phyloP scores from a whole-genome alignment of 257 asterid genomes.

The Avicennia marina region DNA sequence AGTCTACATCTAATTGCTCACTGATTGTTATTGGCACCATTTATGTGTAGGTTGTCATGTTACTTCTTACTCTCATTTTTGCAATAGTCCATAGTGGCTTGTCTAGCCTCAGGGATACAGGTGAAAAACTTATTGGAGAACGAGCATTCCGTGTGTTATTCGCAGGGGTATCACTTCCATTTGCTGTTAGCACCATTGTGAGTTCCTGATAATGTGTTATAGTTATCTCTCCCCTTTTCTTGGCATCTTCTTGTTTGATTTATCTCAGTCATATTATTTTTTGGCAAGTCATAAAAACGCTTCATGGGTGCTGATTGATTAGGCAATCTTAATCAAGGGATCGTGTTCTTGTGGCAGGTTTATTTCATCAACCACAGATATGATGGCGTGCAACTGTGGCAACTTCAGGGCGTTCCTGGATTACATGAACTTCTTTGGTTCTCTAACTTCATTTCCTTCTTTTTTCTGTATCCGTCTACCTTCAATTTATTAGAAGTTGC shows the following conservation, averaged over 20 bases:
- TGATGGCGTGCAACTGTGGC: constrained; percentile 96
- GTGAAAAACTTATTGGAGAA: constrained; percentile 94
- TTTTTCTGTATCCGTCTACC: constrained; percentile 91
- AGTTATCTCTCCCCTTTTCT: neutral
- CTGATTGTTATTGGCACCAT: no score
- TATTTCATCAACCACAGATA: constrained; percentile 95
- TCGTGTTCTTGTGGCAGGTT: constrained; percentile 44
- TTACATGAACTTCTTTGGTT: constrained; percentile 73
- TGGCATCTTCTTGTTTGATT: neutral
- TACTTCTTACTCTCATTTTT: constrained; percentile 65
- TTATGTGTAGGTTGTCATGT: constrained; percentile 68
- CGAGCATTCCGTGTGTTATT: constrained; percentile 94
- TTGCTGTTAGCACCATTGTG: constrained; percentile 89
- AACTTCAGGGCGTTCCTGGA: constrained; percentile 73
- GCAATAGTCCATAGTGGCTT: constrained; percentile 93
- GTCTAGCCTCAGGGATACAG: constrained; percentile 92
- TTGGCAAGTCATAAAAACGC: neutral
- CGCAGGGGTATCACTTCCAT: constrained; percentile 90
- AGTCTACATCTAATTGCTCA: no score
- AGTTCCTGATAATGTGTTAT: constrained; percentile 36
- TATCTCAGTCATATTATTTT: neutral
- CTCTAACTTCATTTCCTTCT: constrained; percentile 69
- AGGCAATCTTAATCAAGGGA: constrained; percentile 7
- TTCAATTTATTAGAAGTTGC: constrained; percentile 94
- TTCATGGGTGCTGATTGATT: neutral